These are phyloP conservation scores for Podaxis sp. DNA, from an alignment of 768 basidiomycete species.

Conservation along the genomic window DNA sequence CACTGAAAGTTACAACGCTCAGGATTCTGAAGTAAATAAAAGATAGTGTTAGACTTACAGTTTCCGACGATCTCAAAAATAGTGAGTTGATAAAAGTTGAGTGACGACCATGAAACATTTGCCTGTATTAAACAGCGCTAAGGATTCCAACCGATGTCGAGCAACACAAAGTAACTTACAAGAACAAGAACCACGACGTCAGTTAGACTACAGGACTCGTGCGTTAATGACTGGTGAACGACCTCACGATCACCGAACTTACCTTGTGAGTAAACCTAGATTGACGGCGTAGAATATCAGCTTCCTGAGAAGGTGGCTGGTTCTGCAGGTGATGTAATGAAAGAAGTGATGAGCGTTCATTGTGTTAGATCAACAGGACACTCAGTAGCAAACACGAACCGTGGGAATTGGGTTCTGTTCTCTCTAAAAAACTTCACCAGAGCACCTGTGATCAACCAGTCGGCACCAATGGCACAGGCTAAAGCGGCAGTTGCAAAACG, in stretches of 20 bases:
- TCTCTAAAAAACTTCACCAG: constrained; percentile 8
- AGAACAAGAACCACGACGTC: constrained; percentile 10
- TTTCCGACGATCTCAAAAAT: constrained; percentile 13
- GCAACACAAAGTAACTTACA: background rate
- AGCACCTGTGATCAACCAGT: constrained; percentile 12
- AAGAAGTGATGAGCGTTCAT: background rate
- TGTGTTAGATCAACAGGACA: background rate
- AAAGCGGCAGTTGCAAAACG: constrained; percentile 9
- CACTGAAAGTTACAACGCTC: background rate
- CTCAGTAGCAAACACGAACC: background rate
- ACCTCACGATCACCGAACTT: too few relatives aligned
- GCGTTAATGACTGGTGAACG: background rate
- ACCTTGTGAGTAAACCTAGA: constrained; percentile 10
- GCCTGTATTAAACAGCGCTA: background rate
- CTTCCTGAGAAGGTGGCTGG: constrained; percentile 3
- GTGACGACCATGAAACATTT: background rate
- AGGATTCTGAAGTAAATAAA: too few relatives aligned
- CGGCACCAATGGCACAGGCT: constrained; percentile 7
- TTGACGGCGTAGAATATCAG: constrained; percentile 13
- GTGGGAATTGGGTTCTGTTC: constrained; percentile 1
- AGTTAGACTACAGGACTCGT: background rate
- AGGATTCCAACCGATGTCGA: background rate
- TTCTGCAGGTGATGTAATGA: background rate
- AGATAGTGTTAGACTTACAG: background rate
- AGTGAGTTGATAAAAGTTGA: constrained; percentile 15